Percentiles rank a stretch among this genome's conserved stretches.
Evolutionary conservation across 306 rosid species (phyloP).

Genomic region (Cucurbita moschata): DNA sequence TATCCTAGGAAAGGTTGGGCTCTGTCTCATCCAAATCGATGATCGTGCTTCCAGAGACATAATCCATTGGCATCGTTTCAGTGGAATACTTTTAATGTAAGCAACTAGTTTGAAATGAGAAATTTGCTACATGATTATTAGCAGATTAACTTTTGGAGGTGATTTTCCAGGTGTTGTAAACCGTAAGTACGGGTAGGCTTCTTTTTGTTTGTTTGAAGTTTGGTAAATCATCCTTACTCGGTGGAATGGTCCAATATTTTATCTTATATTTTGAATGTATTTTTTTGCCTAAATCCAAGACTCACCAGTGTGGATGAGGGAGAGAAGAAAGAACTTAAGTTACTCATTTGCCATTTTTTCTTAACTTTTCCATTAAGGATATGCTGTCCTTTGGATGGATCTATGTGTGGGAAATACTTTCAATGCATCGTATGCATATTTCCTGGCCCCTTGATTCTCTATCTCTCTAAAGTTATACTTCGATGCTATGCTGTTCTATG

Average conservation of each 20-base stretch:
- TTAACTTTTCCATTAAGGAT: too few relatives aligned
- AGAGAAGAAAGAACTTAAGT: too few relatives aligned
- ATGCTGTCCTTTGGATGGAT: too few relatives aligned
- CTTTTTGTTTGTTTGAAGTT: slow-evolving; percentile 3
- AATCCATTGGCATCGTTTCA: slow-evolving; percentile 67
- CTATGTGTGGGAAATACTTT: too few relatives aligned
- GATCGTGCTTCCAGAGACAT: slow-evolving; percentile 67
- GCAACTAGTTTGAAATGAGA: slow-evolving; percentile 7
- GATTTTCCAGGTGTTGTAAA: slow-evolving; percentile 87
- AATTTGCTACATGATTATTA: slow-evolving; percentile 17
- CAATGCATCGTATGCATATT: too few relatives aligned
- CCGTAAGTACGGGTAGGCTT: slow-evolving; percentile 68
- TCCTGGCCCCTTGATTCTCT: too few relatives aligned
- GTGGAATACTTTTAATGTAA: slow-evolving; percentile 85
- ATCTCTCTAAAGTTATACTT: too few relatives aligned
- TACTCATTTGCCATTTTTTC: too few relatives aligned
- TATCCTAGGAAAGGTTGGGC: slow-evolving; percentile 92
- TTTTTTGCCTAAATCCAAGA: too few relatives aligned
- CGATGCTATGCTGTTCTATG: slow-evolving; percentile 37
- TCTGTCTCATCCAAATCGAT: slow-evolving; percentile 85
- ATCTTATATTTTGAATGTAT: background rate
- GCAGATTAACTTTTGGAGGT: slow-evolving; percentile 68
- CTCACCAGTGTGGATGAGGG: too few relatives aligned
- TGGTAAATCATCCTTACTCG: slow-evolving; percentile 16
- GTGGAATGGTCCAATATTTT: slow-evolving; percentile 91